These are phyloP conservation scores for Tuber umbilicatum DNA, from an alignment of 495 filamentous ascomycete species.

Conservation along the genomic window DNA sequence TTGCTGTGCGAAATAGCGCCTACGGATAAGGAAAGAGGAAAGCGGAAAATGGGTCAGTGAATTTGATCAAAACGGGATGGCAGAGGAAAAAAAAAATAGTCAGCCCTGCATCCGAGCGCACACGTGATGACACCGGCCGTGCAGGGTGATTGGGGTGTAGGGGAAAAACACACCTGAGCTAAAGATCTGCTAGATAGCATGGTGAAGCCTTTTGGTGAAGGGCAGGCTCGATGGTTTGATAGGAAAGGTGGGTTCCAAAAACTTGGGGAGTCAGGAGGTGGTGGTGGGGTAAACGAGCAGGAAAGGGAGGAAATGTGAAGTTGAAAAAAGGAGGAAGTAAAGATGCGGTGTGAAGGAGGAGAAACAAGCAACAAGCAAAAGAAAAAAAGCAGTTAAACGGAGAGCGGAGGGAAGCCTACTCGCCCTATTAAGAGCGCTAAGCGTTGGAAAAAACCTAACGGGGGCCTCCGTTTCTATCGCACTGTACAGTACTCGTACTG, in stretches of 20 bases:
- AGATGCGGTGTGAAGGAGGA: constrained; percentile 24
- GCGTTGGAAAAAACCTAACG: constrained; percentile 12
- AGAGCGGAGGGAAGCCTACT: constrained; percentile 23
- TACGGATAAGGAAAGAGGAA: constrained; percentile 16
- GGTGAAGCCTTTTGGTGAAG: constrained; percentile 38
- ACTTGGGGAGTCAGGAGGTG: background rate
- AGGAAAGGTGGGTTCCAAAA: background rate
- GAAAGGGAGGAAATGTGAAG: constrained; percentile 43
- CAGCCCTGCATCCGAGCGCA: constrained; percentile 29
- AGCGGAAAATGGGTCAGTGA: constrained; percentile 24
- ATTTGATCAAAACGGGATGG: constrained; percentile 16
- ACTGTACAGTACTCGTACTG: background rate
- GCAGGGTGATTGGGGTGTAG: constrained; percentile 21
- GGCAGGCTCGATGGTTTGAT: background rate
- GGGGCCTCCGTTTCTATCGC: constrained; percentile 6
- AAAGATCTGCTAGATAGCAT: constrained; percentile 30
- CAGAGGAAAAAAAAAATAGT: constrained; percentile 17
- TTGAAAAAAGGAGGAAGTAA: constrained; percentile 40
- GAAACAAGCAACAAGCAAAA: constrained; percentile 36
- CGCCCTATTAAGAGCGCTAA: constrained; percentile 24
- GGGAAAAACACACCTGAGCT: constrained; percentile 28
- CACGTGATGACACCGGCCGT: constrained; percentile 33
- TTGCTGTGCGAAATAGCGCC: constrained; percentile 37
- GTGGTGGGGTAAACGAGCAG: constrained; percentile 36
- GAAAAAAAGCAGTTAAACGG: constrained; percentile 38